Conservation (phyloP, 202 grass and related monocot species). For the Dendrocalamus latiflorus region DNA sequence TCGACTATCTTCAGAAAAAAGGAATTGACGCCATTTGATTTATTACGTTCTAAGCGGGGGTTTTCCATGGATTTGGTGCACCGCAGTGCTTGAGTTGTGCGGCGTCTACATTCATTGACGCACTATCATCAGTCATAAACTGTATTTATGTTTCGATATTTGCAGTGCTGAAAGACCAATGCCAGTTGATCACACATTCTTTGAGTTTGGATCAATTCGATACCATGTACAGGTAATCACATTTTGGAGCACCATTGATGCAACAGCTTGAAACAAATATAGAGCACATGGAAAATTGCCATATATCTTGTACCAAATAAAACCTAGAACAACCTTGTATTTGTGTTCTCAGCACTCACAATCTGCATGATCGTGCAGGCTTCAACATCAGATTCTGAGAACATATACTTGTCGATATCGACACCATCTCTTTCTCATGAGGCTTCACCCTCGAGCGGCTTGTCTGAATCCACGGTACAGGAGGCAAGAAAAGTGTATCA, state of each 20-base stretch:
- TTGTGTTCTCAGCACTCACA: constrained; percentile 3
- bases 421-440: constrained; percentile 56
- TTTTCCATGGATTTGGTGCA: neutral
- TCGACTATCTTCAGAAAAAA: neutral
- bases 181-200: constrained; percentile 75
- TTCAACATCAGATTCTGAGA: constrained; percentile 50
- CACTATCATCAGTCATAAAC: neutral
- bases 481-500: constrained; percentile 50
- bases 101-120: neutral
- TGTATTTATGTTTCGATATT: neutral
- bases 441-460: constrained; percentile 11
- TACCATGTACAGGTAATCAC: constrained; percentile 65
- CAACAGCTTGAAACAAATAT: neutral
- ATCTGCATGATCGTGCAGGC: constrained; percentile 35
- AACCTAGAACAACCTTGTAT: neutral
- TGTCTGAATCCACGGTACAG: constrained; percentile 59
- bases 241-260: neutral
- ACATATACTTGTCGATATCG: constrained; percentile 65
- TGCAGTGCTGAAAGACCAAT: constrained; percentile 53
- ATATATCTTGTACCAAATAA: neutral
- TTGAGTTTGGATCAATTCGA: constrained; percentile 65
- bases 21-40: neutral
- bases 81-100: neutral
- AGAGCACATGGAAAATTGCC: neutral
- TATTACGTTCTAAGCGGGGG: neutral